Base-by-base conservation (phyloP, 2,329 filamentous ascomycete species). In the Penicillium oxalicum region DNA sequence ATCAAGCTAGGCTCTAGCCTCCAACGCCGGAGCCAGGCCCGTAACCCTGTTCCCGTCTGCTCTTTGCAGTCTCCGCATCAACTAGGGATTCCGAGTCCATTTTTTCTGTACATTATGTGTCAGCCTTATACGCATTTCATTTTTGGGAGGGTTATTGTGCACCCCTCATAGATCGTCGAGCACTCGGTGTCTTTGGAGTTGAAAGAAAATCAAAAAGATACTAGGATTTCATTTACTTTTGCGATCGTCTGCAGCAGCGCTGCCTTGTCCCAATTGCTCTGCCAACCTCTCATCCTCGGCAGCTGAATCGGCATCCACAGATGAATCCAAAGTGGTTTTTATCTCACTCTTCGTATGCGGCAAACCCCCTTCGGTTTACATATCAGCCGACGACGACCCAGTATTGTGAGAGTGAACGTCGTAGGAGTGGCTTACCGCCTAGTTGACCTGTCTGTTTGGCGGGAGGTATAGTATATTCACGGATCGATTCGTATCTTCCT, bases 361-460 rank as follows among this genome's bases (percentile, higher is more conserved):
- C 53, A 49, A 26, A 26, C 26, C 48, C 47, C 55, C 59, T 47
- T 56, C 60, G 64, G 35, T 7, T 9, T 18, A 9, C 9, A 29
- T 35, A 38, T 57, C 35, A 57, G 50, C 35, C 9, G 26, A 34
- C 13, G 3, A 12, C 28, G 33, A 40, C 3, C 7, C 4, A 28
- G 27, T 7, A 13, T 9, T 42, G 1, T 34, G 7, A 11, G 7
- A 32, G 29, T 32, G 13, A 12, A 8, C n/a, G 38, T 18, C 3
- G 9, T 9, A 8, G 12, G 13, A 12, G 4, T 4, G 38, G 48
- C 61, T 44, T 68, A 80, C 79, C 67, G 51, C 78, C 77, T 27
- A 84, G 61, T 60, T 83, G 79, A 5, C 81, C 82, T 25, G 73
- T 71, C 49, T 77, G 72, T 56, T 81, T 83, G 12, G 68, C 64